These are phyloP conservation scores for Pseudogymnoascus sp. DNA, from an alignment of 2,329 filamentous ascomycete species.

Conservation along the genomic window DNA sequence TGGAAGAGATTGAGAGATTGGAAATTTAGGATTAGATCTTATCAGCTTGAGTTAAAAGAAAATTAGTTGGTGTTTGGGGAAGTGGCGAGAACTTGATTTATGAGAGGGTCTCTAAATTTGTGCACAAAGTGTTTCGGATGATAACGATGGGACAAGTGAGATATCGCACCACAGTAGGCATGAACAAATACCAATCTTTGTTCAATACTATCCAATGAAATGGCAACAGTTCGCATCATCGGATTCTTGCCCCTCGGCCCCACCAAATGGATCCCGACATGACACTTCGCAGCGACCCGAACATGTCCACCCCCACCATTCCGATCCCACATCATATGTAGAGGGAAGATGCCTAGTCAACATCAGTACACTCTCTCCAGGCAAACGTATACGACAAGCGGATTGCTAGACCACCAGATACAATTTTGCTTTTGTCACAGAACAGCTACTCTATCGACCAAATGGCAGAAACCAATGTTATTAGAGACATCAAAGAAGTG, in stretches of 20 bases:
- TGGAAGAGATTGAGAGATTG: not conserved
- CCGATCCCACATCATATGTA: not conserved
- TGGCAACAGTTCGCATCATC: not conserved
- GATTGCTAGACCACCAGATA: not conserved
- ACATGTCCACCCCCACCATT: not conserved
- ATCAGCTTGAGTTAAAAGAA: not conserved
- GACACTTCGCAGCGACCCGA: not conserved
- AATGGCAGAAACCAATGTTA: slow-evolving; percentile 7
- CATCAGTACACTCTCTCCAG: not conserved
- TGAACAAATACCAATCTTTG: not conserved
- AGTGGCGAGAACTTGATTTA: not conserved
- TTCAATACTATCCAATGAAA: not conserved
- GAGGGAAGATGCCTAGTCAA: not conserved
- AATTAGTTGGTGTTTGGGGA: not conserved
- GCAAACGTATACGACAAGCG: not conserved
- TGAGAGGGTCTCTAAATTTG: not conserved
- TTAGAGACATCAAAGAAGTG: slow-evolving; percentile 16
- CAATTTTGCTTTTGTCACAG: not conserved
- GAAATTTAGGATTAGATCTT: not conserved
- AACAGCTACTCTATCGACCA: not conserved
- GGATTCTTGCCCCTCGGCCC: not conserved
- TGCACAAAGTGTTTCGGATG: not conserved
- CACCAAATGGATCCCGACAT: not conserved
- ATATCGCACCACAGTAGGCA: not conserved
- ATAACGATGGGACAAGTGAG: not conserved